These are phyloP conservation scores for Xylaria hypoxylon DNA, from an alignment of 2,329 filamentous ascomycete genomes.

Conservation along the genomic window DNA sequence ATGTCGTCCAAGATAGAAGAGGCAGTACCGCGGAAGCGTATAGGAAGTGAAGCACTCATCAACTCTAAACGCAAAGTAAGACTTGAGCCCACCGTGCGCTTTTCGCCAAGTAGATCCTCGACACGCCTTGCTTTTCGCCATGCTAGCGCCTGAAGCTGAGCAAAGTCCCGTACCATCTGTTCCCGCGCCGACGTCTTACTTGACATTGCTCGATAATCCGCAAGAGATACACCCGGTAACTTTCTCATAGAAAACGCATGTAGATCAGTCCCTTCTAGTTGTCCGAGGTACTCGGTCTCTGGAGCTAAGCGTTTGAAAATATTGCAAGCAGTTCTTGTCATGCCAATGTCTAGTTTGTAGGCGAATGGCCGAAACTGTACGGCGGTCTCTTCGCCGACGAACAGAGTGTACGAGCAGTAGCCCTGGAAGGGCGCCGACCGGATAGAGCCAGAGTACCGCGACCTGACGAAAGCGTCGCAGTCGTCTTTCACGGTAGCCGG, in stretches of 20 bases:
- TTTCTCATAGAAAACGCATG: constrained; percentile 57
- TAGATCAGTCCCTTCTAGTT: constrained; percentile 49
- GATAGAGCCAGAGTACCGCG: constrained; percentile 51
- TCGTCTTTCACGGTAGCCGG: constrained; percentile 43
- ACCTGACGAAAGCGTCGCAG: constrained; percentile 52
- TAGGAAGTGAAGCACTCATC: constrained; percentile 54
- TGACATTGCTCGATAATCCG: constrained; percentile 46
- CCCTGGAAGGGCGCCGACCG: constrained; percentile 57
- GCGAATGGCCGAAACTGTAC: constrained; percentile 62
- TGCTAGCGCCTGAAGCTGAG: constrained; percentile 54
- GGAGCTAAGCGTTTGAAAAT: constrained; percentile 59
- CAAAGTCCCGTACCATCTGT: constrained; percentile 57
- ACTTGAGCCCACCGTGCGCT: constrained; percentile 56
- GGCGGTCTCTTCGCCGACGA: constrained; percentile 53
- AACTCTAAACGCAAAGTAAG: constrained; percentile 55
- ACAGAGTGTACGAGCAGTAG: constrained; percentile 64
- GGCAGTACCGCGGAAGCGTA: constrained; percentile 49
- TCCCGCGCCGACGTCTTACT: constrained; percentile 38
- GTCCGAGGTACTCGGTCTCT: constrained; percentile 54
- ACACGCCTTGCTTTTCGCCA: constrained; percentile 49
- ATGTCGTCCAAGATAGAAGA: constrained; percentile 48
- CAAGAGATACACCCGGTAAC: constrained; percentile 57
- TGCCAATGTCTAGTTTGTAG: constrained; percentile 56
- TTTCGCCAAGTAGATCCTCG: constrained; percentile 34
- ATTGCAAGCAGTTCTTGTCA: constrained; percentile 53